Base-by-base conservation (phyloP, 2,329 filamentous ascomycete species). In the Beauveria sp. region DNA sequence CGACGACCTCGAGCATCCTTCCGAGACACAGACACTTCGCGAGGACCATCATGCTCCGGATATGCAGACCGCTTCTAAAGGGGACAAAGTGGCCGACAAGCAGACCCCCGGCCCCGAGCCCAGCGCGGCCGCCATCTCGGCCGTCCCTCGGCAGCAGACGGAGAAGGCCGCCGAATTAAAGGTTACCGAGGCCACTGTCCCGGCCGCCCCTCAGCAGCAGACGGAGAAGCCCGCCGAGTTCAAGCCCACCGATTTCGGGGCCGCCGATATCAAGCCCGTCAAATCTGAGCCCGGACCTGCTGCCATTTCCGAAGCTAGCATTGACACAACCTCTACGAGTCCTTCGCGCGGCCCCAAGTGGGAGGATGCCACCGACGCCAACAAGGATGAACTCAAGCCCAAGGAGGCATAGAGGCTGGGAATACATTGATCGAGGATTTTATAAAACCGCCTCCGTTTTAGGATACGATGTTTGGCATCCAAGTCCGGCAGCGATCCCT, bases 351-450 rank as follows among this genome's bases (percentile, higher is more conserved):
- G 63, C 20, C 51, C 55, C 6, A 64, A 65, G 62, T 67, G 64
- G 65, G 64, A 70, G n/a, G 71, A 74, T 61, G 70, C 70, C 7
- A 70, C 68, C 6, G 65, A 64, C 3, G 72, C 70, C 7, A 70
- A 71, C 43, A 65, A 67, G 2, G 63, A 67, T 10, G 28, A 40
- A 18, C 12, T 20, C 20, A 41, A 62, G 40, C 63, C 64, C 30
- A 63, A 67, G 46, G 37, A 62, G 26, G 48, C 47, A 55, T 66
- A 20, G 61, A 68, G n/a, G n/a, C 10, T 1, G 22, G 20, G 20
- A 37, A 48, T 37, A 16, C 26, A 37, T 16, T 37, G 34, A 37
- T 37, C 34, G 34, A 37, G 34, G 12, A 16, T 16, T 16, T 37
- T 4, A 57, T 24, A 9, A 6, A 9, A 1, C 12, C 40, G n/a